Conservation (phyloP, 1,284 basidiomycete species). For the Rhizoctonia solani region DNA sequence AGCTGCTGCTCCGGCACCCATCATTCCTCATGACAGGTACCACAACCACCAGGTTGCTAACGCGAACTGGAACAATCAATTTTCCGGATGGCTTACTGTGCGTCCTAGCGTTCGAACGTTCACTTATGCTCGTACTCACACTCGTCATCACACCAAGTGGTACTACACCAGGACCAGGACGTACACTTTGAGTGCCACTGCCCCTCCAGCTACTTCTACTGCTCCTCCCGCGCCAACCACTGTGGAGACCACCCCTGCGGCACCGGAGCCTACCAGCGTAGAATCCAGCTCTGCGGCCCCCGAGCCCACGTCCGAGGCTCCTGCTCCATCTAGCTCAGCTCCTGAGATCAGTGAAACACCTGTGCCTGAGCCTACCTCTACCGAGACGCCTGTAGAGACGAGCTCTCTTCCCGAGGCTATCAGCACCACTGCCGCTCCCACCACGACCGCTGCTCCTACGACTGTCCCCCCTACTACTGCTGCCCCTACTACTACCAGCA, state of each 20-base stretch:
- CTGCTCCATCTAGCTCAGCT: neutral
- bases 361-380: neutral
- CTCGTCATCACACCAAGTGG: conserved; percentile 3
- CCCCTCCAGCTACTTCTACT: no score
- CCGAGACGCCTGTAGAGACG: neutral
- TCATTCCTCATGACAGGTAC: neutral
- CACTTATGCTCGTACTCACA: conserved; percentile 13
- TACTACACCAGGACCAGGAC: conserved; percentile 21
- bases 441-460: neutral
- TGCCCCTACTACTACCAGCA: neutral
- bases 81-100: conserved; percentile 5
- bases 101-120: conserved; percentile 22
- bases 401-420: neutral
- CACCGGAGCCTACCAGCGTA: neutral
- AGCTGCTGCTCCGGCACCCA: conserved; percentile 5
- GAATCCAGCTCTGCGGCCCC: neutral
- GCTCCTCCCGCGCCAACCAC: neutral
- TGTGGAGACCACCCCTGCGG: neutral
- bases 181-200: neutral
- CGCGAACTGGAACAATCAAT: conserved; percentile 3
- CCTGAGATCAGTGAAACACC: neutral
- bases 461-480: neutral
- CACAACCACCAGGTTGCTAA: neutral
- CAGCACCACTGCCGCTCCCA: neutral
- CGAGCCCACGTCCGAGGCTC: neutral